phyloP scores from a whole-genome alignment of 164 flowering plant species.

The Vitis riparia region DNA sequence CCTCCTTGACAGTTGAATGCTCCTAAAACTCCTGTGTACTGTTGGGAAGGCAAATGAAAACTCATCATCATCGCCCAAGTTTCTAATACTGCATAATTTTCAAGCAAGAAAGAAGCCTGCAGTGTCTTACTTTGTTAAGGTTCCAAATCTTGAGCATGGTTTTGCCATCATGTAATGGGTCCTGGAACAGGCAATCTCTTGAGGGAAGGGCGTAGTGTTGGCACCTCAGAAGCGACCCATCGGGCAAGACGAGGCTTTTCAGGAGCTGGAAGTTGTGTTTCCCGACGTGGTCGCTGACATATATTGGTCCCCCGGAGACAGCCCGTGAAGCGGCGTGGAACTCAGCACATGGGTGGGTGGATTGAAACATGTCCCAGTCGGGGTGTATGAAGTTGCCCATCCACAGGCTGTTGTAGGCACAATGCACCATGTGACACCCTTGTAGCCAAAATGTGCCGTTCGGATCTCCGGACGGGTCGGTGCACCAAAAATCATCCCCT shows the following conservation, averaged over 20 bases:
- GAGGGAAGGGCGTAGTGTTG: slow-evolving; percentile 35
- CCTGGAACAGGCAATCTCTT: slow-evolving; percentile 39
- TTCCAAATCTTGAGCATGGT: slow-evolving; percentile 58
- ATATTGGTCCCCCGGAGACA: slow-evolving; percentile 74
- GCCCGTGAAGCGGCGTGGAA: slow-evolving; percentile 84
- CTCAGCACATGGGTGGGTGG: slow-evolving; percentile 70
- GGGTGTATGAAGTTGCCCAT: slow-evolving; percentile 78
- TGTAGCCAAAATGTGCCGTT: slow-evolving; percentile 77
- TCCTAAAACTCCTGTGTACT: slow-evolving; percentile 51
- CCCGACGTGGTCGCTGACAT: slow-evolving; percentile 41
- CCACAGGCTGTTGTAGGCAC: slow-evolving; percentile 82
- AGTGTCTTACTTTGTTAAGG: slow-evolving; percentile 35
- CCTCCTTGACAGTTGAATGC: slow-evolving; percentile 73
- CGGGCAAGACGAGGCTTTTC: slow-evolving; percentile 34
- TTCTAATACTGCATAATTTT: no score
- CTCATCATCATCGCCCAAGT: no score
- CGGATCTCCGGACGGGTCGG: slow-evolving; percentile 60
- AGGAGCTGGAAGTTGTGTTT: slow-evolving; percentile 33
- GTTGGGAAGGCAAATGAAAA: neutral
- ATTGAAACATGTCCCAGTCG: slow-evolving; percentile 89
- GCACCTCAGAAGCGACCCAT: slow-evolving; percentile 36
- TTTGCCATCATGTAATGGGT: slow-evolving; percentile 41
- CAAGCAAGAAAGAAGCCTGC: neutral
- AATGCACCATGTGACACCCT: slow-evolving; percentile 79
- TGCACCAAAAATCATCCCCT: slow-evolving; percentile 84